Conservation (phyloP, 2,329 filamentous ascomycete genomes). For the Paracoccidioides brasiliensis region DNA sequence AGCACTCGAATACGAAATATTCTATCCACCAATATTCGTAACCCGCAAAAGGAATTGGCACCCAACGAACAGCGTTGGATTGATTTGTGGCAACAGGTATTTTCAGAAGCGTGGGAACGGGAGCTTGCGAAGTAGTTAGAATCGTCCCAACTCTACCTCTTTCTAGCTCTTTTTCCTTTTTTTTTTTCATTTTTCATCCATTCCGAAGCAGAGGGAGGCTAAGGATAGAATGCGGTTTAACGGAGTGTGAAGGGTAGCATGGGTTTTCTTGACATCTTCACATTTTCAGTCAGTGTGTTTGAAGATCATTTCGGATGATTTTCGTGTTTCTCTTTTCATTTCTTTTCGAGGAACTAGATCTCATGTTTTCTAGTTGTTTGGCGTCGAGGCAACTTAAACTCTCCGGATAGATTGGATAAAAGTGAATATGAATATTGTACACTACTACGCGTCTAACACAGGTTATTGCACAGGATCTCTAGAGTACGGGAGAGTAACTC, state of each 20-base stretch:
- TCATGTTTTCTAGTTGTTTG: neutral
- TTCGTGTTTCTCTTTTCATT: too few species aligned
- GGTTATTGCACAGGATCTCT: too few species aligned
- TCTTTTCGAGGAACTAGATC: neutral
- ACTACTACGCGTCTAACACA: neutral
- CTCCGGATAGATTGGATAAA: neutral
- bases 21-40: constrained; percentile 51
- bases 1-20: constrained; percentile 62
- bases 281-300: too few species aligned
- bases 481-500: too few species aligned
- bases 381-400: neutral
- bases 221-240: neutral
- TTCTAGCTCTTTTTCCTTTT: neutral
- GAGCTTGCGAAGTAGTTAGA: constrained; percentile 3
- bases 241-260: neutral
- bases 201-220: neutral
- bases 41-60: constrained; percentile 31
- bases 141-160: too few species aligned
- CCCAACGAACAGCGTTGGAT: constrained; percentile 61
- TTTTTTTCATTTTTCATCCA: neutral
- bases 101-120: constrained; percentile 20
- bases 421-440: neutral
- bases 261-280: too few species aligned
- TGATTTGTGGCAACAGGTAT: constrained; percentile 59
- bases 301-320: too few species aligned